Percentiles rank a stretch among this genome's conserved stretches.
Evolutionary conservation across 2,329 filamentous ascomycete genomes (phyloP).

Genomic region (Paecilomyces sp.): DNA sequence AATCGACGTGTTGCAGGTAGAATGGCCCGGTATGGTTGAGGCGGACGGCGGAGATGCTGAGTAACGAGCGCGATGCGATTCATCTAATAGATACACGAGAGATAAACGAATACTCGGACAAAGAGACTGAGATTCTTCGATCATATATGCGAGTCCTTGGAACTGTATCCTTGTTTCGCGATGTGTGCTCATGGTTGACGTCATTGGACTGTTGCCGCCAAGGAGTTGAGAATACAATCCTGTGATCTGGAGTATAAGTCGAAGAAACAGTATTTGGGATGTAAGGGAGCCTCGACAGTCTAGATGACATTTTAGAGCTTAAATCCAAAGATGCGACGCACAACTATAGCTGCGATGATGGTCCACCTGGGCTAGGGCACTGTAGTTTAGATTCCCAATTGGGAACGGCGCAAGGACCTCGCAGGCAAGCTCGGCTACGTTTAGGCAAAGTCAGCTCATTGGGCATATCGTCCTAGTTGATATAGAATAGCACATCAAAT

Average conservation of each 20-base stretch:
- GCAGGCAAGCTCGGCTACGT: background rate
- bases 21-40: background rate
- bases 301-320: background rate
- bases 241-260: background rate
- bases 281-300: too few species aligned
- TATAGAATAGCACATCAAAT: too few species aligned
- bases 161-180: background rate
- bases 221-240: background rate
- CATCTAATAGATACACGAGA: background rate
- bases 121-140: background rate
- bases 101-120: background rate
- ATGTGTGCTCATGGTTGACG: background rate
- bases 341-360: background rate
- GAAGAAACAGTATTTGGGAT: background rate
- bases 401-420: background rate
- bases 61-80: background rate
- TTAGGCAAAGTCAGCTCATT: too few species aligned
- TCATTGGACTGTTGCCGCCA: background rate
- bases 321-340: background rate
- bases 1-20: background rate
- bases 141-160: background rate
- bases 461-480: too few species aligned
- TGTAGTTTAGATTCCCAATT: background rate
- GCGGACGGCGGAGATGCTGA: background rate
- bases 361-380: too few species aligned